phyloP scores from a whole-genome alignment of 805 yeast species.

The Hanseniaspora pseudoguilliermondii region DNA sequence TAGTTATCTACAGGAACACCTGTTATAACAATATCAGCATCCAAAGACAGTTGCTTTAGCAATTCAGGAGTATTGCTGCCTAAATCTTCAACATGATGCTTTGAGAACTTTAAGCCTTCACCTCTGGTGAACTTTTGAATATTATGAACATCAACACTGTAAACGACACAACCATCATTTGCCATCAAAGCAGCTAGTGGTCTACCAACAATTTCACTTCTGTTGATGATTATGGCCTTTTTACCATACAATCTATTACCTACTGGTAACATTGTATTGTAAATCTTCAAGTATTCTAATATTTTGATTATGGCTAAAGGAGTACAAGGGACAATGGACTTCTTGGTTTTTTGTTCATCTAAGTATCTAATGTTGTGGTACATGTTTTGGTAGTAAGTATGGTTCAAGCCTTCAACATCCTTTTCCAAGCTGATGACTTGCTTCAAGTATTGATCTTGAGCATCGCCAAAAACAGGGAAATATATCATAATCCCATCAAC shows the following conservation, averaged over 20 bases:
- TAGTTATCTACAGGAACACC: slow-evolving; percentile 82
- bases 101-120: slow-evolving; percentile 65
- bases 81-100: slow-evolving; percentile 67
- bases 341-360: slow-evolving; percentile 56
- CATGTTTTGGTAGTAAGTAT: slow-evolving; percentile 81
- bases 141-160: slow-evolving; percentile 77
- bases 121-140: slow-evolving; percentile 91
- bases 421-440: slow-evolving; percentile 84
- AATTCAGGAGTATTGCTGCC: slow-evolving; percentile 29
- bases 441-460: slow-evolving; percentile 90
- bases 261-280: slow-evolving; percentile 66
- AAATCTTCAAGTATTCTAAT: slow-evolving; percentile 76
- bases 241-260: slow-evolving; percentile 92
- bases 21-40: slow-evolving; percentile 84
- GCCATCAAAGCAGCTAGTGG: slow-evolving; percentile 93
- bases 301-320: slow-evolving; percentile 91
- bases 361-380: slow-evolving; percentile 83
- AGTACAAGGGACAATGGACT: slow-evolving; percentile 90
- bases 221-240: slow-evolving; percentile 76
- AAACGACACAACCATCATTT: slow-evolving; percentile 94
- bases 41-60: slow-evolving; percentile 52
- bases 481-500: slow-evolving; percentile 93
- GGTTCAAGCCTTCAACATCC: slow-evolving; percentile 93
- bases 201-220: slow-evolving; percentile 95
- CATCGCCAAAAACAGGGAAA: slow-evolving; percentile 91